phyloP scores from a whole-genome alignment of 495 filamentous ascomycete genomes.

The Paragyromitra xinjiangensis region DNA sequence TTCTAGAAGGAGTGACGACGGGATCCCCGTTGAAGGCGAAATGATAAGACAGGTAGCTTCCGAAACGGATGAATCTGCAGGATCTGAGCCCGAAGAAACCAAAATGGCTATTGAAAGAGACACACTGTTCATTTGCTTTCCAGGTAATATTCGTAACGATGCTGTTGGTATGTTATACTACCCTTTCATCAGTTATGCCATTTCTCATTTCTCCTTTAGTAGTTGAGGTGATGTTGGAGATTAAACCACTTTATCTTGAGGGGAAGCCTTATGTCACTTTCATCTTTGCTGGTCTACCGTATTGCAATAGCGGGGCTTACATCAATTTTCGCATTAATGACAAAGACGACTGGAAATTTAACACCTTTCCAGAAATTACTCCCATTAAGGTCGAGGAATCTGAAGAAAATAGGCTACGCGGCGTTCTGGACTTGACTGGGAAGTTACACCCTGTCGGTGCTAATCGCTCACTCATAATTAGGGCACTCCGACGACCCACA shows the following conservation, averaged over 20 bases:
- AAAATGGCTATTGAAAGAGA: constrained; percentile 47
- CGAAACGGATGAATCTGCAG: neutral
- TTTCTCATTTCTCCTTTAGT: constrained; percentile 37
- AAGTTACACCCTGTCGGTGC: constrained; percentile 14
- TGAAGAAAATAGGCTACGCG: constrained; percentile 23
- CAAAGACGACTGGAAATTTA: constrained; percentile 49
- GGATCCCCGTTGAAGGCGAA: constrained; percentile 39
- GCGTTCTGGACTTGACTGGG: constrained; percentile 24
- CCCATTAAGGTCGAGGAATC: neutral
- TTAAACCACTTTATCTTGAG: constrained; percentile 44
- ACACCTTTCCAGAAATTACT: constrained; percentile 38
- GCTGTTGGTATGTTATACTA: constrained; percentile 38
- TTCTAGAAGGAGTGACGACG: constrained; percentile 1
- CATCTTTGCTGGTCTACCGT: constrained; percentile 52
- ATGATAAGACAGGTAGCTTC: constrained; percentile 15
- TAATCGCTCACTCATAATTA: constrained; percentile 40
- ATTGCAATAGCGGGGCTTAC: constrained; percentile 46
- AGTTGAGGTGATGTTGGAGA: constrained; percentile 47
- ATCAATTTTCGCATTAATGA: constrained; percentile 48
- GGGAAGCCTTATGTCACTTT: constrained; percentile 53
- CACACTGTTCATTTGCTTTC: constrained; percentile 50
- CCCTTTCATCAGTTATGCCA: neutral
- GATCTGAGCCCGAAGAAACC: constrained; percentile 15
- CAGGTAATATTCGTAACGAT: constrained; percentile 37
- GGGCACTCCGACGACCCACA: constrained; percentile 30